These are phyloP conservation scores for Auricularia cornea DNA, from an alignment of 768 basidiomycete genomes.

Conservation along the genomic window DNA sequence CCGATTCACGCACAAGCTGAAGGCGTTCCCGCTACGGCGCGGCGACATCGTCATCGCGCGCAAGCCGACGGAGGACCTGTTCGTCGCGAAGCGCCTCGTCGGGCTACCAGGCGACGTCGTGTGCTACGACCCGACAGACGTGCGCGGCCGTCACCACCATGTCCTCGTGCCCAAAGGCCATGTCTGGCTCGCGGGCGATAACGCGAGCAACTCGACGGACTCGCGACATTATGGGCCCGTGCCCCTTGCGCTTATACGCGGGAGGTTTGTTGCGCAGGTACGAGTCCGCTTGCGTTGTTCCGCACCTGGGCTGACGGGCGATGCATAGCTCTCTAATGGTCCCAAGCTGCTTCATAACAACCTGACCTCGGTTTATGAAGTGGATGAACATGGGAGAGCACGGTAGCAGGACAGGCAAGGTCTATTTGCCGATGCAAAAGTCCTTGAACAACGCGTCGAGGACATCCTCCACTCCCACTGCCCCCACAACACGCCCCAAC, in stretches of 20 bases:
- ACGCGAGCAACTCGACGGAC: conserved; percentile 72
- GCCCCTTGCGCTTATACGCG: conserved; percentile 67
- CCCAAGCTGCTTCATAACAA: not conserved
- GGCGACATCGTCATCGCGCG: conserved; percentile 71
- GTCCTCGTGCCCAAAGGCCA: conserved; percentile 77
- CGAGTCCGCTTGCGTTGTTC: conserved; percentile 11
- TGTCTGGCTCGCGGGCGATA: conserved; percentile 89
- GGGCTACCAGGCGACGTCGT: conserved; percentile 85
- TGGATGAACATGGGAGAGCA: not conserved
- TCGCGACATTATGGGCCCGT: conserved; percentile 92
- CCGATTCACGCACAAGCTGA: conserved; percentile 5
- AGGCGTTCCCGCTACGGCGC: conserved; percentile 34
- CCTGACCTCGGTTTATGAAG: not conserved
- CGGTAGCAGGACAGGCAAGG: not conserved
- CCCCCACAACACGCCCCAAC: conserved; percentile 76
- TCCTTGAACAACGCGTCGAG: conserved; percentile 75
- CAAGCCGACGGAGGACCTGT: conserved; percentile 59
- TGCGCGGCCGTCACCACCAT: conserved; percentile 45
- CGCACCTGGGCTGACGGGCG: not conserved
- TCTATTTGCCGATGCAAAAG: conserved; percentile 83
- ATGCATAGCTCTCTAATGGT: not conserved
- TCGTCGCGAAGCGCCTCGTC: conserved; percentile 83
- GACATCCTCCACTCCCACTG: conserved; percentile 75
- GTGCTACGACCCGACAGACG: conserved; percentile 64
- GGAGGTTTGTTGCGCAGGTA: conserved; percentile 59